Evolutionary conservation across 805 yeast species (phyloP), one percentile per base, ranked within the genome.

Genomic region (Helenozyma rhizophorensis): DNA sequence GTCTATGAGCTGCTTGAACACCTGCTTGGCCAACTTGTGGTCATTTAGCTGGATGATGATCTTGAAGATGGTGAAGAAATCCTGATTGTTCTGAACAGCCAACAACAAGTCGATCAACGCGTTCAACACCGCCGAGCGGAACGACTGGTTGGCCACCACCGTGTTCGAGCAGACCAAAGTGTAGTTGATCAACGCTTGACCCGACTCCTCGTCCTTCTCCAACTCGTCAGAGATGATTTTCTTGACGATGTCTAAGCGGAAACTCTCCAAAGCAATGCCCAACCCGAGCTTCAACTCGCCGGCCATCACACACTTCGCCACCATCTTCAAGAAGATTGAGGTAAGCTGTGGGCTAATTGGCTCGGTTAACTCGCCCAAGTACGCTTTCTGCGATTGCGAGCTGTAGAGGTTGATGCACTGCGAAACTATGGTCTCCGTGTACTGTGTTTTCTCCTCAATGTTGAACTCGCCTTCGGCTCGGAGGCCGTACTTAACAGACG

Each of bases 211-310:
- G 17, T 69, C 61, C 13, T 34, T 65, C 11, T 36, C 43, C 42
- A 61, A 48, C 49, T 64, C 60, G 32, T 59, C 54, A 12, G 56
- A 51, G 43, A 87, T 68, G 37, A 84, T 74, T 2, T 57, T 44
- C 46, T 79, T 78, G 26, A 87, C 82, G 34, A 87, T 70, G 60
- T 90, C 97, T 45, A 88, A 67, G 51, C 97, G 74, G 55, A 77
- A 81, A 43, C 94, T 80, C 56, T 93, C 98, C 39, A 93, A 65
- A 1, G 97, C 79, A 41, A 93, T 83, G 14, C 98, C 98, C 36
- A 93, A 62, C 2, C 95, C 96, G 49, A 88, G 72, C 53, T 78
- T 81, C 44, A 71, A 70, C 45, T 93, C 96, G 33, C 80, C 79
- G 18, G 77, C 67, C 6, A 62, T 65, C 23, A 83, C 75, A 60